Evolutionary conservation across 2,329 filamentous ascomycete species (phyloP), one percentile per base, ranked within the genome.

Genomic region (Nigrospora sphaerica): DNA sequence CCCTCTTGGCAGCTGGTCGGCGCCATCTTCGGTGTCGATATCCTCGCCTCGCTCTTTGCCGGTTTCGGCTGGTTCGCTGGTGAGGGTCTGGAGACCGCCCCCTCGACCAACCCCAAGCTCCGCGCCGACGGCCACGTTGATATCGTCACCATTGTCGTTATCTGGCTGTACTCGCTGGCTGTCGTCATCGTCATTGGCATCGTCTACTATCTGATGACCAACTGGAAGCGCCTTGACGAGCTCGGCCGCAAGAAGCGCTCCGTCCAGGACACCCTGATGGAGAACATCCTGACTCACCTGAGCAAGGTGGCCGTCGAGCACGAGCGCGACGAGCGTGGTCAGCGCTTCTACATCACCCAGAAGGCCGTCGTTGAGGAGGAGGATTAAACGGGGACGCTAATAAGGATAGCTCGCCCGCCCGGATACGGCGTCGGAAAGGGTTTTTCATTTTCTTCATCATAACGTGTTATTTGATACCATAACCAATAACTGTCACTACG

Each of bases 1-100:
- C 85, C 85, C 49, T 86, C 83, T 2, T 86, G 82, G 80, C 84
- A 88, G 68, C 73, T 89, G 45, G 74, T 88, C 50, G 72, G 70
- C 52, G 85, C 85, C 56, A 88, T 88, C 64, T 71, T 85, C 55
- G 73, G 78, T 63, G 85, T 89, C 60, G 85, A 88, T 63, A 76
- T 80, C 44, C 66, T 88, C 28, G 80, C 85, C 34, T 88, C 85
- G 47, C 72, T 88, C 60, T 89, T 88, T 77, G 80, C 76, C 67
- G 66, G 86, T 60, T 88, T 88, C 70, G 85, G 85, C 49, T 88
- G 85, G 84, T 70, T 89, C 56, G 77, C 76, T 38, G 81, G 63
- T 40, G 61, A 55, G 32, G 46, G 52, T 14, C 63, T 62, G 55
- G 46, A 47, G 48, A 62, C 54, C 39, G 63, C 55, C 53, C 68